A percentile compares a stretch with the other conserved stretches of the same genome.
These are phyloP conservation scores for Dimocarpus longan DNA, from an alignment of 345 rosid species.

Conservation along the genomic window DNA sequence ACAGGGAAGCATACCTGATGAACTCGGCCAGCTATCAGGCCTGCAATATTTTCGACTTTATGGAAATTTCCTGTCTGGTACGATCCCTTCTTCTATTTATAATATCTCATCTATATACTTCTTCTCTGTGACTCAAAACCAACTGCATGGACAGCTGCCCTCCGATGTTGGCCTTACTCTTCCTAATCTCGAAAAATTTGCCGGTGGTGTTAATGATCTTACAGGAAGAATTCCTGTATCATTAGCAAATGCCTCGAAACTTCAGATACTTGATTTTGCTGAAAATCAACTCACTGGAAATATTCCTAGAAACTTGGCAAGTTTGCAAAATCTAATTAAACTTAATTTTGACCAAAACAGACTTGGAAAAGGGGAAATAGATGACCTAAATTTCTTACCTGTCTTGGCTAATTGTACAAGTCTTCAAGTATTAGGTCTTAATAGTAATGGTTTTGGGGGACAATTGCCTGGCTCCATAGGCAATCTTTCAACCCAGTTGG, in stretches of 20 bases:
- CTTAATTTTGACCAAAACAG: conserved; percentile 32
- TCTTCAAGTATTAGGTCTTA: conserved; percentile 28
- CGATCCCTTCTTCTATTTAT: conserved; percentile 13
- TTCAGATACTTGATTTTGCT: conserved; percentile 3
- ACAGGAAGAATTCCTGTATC: conserved; percentile 9
- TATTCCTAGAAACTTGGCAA: neutral
- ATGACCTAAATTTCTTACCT: conserved; percentile 28
- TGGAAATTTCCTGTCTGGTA: conserved; percentile 16
- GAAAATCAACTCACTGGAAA: neutral
- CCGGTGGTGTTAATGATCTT: neutral
- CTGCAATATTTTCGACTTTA: conserved; percentile 2
- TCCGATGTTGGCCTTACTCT: conserved; percentile 13
- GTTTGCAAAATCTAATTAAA: conserved; percentile 18
- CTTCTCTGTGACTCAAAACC: conserved; percentile 19
- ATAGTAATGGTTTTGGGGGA: conserved; percentile 23
- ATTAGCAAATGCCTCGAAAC: neutral
- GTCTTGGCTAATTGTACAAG: conserved; percentile 30
- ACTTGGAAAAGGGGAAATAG: conserved; percentile 25
- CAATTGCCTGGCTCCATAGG: conserved; percentile 24
- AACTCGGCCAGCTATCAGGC: conserved; percentile 15
- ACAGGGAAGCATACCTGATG: conserved; percentile 25
- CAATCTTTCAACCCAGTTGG: conserved; percentile 21
- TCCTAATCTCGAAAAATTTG: conserved; percentile 3
- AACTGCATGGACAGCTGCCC: conserved; percentile 28
- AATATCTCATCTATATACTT: conserved; percentile 24